Evolutionary conservation across 768 basidiomycete genomes (phyloP).

Genomic region (Calocybe gangraenosa): DNA sequence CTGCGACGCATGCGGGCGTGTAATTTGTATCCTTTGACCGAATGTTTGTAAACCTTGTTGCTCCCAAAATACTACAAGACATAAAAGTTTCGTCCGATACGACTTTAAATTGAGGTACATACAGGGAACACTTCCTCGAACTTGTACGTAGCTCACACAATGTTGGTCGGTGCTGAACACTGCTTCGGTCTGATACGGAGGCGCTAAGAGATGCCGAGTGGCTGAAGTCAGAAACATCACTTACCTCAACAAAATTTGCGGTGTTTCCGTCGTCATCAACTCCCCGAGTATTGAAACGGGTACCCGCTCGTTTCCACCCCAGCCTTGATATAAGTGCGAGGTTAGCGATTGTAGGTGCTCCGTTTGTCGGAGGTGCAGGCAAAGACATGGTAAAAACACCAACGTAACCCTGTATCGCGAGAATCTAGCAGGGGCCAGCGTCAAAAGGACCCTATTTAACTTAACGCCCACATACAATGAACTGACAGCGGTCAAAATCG

Average conservation of each 20-base stretch:
- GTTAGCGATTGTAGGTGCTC: constrained; percentile 68
- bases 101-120: constrained; percentile 32
- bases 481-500: constrained; percentile 80
- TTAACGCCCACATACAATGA: constrained; percentile 55
- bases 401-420: constrained; percentile 92
- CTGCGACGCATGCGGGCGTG: constrained; percentile 91
- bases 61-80: constrained; percentile 88
- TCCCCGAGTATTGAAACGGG: constrained; percentile 94
- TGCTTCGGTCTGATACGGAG: constrained; percentile 70
- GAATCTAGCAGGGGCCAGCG: constrained; percentile 44
- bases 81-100: constrained; percentile 12
- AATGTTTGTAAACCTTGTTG: constrained; percentile 96
- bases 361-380: constrained; percentile 70
- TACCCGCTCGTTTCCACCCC: constrained; percentile 94
- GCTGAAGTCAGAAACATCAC: constrained; percentile 14
- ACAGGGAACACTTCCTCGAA: constrained; percentile 94
- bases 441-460: constrained; percentile 10
- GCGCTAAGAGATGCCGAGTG: constrained; percentile 13
- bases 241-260: constrained; percentile 94
- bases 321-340: constrained; percentile 82
- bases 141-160: constrained; percentile 89
- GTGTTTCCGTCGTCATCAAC: constrained; percentile 94
- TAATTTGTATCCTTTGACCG: constrained; percentile 91
- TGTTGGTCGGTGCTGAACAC: constrained; percentile 84
- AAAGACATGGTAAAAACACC: constrained; percentile 78